Percentiles rank a stretch among this genome's conserved stretches.
phyloP scores from a whole-genome alignment of 495 filamentous ascomycete species.

The Aspergillus incahuasiensis region DNA sequence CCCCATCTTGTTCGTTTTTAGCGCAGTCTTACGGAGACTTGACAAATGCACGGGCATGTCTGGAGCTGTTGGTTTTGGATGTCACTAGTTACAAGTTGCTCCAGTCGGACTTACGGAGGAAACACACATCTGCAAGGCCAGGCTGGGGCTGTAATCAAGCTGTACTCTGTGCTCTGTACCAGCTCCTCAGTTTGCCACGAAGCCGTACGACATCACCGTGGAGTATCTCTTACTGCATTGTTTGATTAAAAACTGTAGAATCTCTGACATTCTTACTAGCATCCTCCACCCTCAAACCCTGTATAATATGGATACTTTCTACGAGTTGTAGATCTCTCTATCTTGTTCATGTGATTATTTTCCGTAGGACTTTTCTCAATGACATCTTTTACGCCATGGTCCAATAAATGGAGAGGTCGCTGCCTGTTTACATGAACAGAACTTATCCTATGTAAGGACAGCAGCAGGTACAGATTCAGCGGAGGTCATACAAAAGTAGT shows the following conservation, averaged over 20 bases:
- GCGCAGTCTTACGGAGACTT: slow-evolving; percentile 32
- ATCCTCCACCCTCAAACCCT: no score
- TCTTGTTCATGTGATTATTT: no score
- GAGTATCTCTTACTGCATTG: not conserved
- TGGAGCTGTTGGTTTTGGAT: not conserved
- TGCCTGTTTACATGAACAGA: no score
- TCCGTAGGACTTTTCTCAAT: no score
- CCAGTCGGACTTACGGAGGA: not conserved
- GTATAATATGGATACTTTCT: no score
- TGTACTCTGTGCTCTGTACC: not conserved
- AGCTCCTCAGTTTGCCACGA: not conserved
- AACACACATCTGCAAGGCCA: not conserved
- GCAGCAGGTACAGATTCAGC: not conserved
- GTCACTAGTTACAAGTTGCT: not conserved
- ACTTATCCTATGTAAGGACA: not conserved
- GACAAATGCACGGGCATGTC: slow-evolving; percentile 1
- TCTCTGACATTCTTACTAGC: no score
- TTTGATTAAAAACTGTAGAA: not conserved
- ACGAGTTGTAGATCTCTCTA: no score
- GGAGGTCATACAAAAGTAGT: not conserved
- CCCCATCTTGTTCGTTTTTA: slow-evolving; percentile 10
- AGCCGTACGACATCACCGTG: not conserved
- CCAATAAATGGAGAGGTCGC: no score
- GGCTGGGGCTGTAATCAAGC: not conserved
- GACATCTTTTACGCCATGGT: no score